A percentile compares a stretch with the other conserved stretches of the same genome.
phyloP scores from a whole-genome alignment of 306 rosid species.

The Senna tora region DNA sequence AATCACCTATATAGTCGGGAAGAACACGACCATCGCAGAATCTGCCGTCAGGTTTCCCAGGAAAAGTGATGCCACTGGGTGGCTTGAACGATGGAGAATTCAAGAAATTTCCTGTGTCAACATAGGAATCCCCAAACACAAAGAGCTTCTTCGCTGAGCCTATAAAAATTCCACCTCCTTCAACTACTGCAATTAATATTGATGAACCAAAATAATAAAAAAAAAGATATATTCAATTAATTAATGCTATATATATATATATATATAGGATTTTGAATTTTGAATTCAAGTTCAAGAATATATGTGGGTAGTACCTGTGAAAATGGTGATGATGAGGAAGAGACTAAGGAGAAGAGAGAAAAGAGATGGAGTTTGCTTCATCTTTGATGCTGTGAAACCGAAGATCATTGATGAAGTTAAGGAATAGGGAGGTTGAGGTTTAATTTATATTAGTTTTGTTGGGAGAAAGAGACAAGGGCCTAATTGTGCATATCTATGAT shows the following conservation, averaged over 20 bases:
- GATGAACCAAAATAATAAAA: not conserved
- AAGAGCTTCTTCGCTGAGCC: not conserved
- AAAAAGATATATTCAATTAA: not conserved
- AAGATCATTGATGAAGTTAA: not conserved
- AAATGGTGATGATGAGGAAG: conserved; percentile 4
- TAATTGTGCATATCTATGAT: not conserved
- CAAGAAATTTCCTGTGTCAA: conserved; percentile 42
- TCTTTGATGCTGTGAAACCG: not conserved
- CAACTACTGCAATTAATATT: not conserved
- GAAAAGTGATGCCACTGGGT: conserved; percentile 59
- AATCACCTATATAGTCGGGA: conserved; percentile 60
- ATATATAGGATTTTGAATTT: not conserved
- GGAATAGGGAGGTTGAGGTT: not conserved
- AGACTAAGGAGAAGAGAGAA: not conserved
- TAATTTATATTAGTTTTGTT: not conserved
- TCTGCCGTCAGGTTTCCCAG: conserved; percentile 61
- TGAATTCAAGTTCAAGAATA: too few species aligned
- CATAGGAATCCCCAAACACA: conserved; percentile 19
- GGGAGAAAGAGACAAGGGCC: not conserved
- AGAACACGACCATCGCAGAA: conserved; percentile 60
- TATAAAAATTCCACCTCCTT: not conserved
- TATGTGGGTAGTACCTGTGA: not conserved
- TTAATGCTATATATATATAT: not conserved
- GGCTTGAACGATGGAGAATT: conserved; percentile 36
- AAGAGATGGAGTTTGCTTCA: not conserved